Conservation (phyloP, 176 grass and related monocot species). For the Lolium rigidum region DNA sequence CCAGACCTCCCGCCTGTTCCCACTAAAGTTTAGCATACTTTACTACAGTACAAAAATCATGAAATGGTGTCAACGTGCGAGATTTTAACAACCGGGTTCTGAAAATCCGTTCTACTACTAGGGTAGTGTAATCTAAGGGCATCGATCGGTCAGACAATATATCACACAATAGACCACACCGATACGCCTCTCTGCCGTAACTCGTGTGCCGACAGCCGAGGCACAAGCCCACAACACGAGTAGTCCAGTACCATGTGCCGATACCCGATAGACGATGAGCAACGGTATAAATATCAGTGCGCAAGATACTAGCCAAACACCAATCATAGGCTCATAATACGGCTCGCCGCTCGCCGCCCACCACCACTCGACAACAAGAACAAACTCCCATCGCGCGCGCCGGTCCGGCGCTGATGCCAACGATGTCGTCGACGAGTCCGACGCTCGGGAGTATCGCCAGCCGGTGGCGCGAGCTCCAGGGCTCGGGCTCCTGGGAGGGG, state of each 20-base stretch:
- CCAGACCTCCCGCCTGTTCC: too few species aligned
- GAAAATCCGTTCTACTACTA: too few species aligned
- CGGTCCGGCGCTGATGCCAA: neutral
- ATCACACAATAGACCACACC: too few species aligned
- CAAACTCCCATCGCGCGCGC: neutral
- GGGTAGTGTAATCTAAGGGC: too few species aligned
- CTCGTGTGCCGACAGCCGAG: neutral
- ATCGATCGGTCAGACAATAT: too few species aligned
- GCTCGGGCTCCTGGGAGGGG: constrained; percentile 62
- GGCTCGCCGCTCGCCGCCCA: neutral
- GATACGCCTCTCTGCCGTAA: too few species aligned
- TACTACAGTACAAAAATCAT: too few species aligned
- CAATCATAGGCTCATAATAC: too few species aligned
- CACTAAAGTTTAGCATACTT: too few species aligned
- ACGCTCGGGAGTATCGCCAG: constrained; percentile 58
- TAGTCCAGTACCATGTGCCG: neutral
- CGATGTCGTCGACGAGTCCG: constrained; percentile 29
- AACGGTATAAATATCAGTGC: neutral
- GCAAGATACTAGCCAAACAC: neutral
- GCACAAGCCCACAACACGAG: neutral
- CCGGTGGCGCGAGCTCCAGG: constrained; percentile 81
- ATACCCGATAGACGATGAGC: neutral
- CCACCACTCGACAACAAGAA: neutral
- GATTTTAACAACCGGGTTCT: too few species aligned
- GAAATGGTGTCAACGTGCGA: too few species aligned